Base-by-base conservation (phyloP, 1,284 basidiomycete genomes). In the Cutaneotrichosporon sp. region DNA sequence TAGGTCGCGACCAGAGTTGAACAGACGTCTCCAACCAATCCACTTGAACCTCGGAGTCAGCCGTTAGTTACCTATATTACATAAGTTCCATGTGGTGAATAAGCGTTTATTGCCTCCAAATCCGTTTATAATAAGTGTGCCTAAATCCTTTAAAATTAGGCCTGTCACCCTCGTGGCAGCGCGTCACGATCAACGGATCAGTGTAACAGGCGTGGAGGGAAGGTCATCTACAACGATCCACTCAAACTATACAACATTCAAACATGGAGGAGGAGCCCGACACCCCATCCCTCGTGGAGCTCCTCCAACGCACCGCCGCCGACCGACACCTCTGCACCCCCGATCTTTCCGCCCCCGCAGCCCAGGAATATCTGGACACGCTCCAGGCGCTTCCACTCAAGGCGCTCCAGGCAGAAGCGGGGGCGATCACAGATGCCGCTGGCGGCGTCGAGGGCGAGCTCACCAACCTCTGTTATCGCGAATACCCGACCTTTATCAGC, bases 401-500 rank as follows among this genome's bases (percentile, higher is more conserved):
- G 46, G 85, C 87, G 31, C 84, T 96, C 22, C 80, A 87, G 32
- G 79, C 86, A 2, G 88, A 92, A 72, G 92, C 92, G 0, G 82
- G 86, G 1, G 77, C 84, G 32, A 87, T 95, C 49, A 86, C 89
- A 53, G 88, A 89, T 0, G 91, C 93, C 65, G 86, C 90, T 0
- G 87, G 90, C 51, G 89, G 90, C 66, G 85, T 94, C 64, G 91
- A 91, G 18, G 89, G 89, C 58, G 92, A 92, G 65, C 84, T 96
- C 69, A 92, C 90, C 4, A 90, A 90, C 51, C 85, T 96, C 22
- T 94, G 92, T 66, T 90, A 90, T 68, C 88, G 90, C 5, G 92
- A 92, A 36, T 93, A 95, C 77, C 86, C 89, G 30, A 92, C 91
- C 0, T 93, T 96, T 73, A 85, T 95, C 65, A 88, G 89, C 11